These are phyloP conservation scores for Trichothecium roseum DNA, from an alignment of 2,329 filamentous ascomycete species.

Conservation along the genomic window DNA sequence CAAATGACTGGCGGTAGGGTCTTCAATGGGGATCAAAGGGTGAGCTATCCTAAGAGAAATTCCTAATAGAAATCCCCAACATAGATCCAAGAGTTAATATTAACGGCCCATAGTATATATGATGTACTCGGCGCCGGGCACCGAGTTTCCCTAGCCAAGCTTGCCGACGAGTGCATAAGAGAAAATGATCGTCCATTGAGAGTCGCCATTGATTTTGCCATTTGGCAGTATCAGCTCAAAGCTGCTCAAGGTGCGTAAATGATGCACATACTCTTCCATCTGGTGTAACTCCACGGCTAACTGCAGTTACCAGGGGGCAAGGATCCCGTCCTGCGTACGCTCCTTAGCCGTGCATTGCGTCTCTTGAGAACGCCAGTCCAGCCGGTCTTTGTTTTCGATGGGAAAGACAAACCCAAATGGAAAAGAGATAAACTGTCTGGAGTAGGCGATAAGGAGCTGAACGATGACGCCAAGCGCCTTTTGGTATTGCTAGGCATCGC, in stretches of 20 bases:
- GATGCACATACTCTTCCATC: neutral
- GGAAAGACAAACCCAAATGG: conserved; percentile 71
- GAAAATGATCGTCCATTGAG: conserved; percentile 62
- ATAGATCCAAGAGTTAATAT: conserved; percentile 1
- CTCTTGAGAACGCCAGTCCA: conserved; percentile 70
- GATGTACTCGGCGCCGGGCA: conserved; percentile 76
- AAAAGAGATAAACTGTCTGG: conserved; percentile 76
- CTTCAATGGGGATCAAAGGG: conserved; percentile 58
- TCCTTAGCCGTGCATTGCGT: conserved; percentile 83
- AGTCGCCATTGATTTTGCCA: conserved; percentile 86
- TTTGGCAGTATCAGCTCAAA: conserved; percentile 94
- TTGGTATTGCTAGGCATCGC: conserved; percentile 79
- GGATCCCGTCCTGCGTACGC: conserved; percentile 80
- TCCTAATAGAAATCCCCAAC: neutral
- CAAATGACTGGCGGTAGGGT: neutral
- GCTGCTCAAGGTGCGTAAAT: conserved; percentile 53
- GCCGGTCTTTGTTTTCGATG: conserved; percentile 85
- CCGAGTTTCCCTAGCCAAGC: conserved; percentile 69
- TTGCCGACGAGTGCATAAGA: conserved; percentile 70
- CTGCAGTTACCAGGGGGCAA: conserved; percentile 49
- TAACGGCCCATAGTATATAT: conserved; percentile 55
- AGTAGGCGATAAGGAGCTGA: conserved; percentile 54
- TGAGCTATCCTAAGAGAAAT: conserved; percentile 16
- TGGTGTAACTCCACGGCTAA: no score
- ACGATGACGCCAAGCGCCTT: conserved; percentile 71